A percentile compares a stretch with the other conserved stretches of the same genome.
phyloP scores from a whole-genome alignment of 345 rosid species.

The Populus deltoides region DNA sequence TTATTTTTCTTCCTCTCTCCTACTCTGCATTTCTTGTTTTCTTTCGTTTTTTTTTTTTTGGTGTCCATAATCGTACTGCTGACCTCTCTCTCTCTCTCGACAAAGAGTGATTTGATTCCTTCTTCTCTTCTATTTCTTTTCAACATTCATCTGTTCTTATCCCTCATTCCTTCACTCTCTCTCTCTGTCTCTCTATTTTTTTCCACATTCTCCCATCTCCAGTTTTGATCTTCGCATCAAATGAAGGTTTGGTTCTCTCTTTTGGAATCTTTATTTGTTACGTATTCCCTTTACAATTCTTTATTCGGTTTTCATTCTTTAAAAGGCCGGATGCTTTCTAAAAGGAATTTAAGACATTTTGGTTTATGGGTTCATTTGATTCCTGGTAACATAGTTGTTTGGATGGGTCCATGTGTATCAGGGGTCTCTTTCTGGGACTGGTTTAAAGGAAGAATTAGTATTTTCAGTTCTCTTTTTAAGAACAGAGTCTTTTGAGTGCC shows the following conservation, averaged over 20 bases:
- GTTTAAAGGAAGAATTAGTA: background rate
- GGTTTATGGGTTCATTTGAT: constrained; percentile 11
- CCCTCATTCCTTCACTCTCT: constrained; percentile 5
- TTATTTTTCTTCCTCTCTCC: constrained; percentile 24
- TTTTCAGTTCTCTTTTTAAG: background rate
- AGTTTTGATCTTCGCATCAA: constrained; percentile 26
- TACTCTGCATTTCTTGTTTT: constrained; percentile 59
- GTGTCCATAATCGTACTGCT: background rate
- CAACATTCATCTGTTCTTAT: background rate
- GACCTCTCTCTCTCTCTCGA: background rate
- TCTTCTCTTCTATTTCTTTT: constrained; percentile 8
- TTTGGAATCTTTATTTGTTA: constrained; percentile 17
- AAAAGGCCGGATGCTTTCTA: background rate
- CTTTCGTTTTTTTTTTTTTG: constrained; percentile 28
- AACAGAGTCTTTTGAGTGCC: background rate
- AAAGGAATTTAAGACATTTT: background rate
- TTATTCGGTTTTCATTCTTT: constrained; percentile 26
- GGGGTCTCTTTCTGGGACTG: constrained; percentile 7
- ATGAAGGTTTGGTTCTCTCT: constrained; percentile 60
- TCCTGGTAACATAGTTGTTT: constrained; percentile 1
- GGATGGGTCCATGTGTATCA: background rate
- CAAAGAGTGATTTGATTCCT: constrained; percentile 31
- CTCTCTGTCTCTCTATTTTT: constrained; percentile 9
- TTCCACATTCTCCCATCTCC: constrained; percentile 18
- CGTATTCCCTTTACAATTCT: background rate